Conservation (phyloP, 2,329 filamentous ascomycete species). For the Aspergillus proliferans region DNA sequence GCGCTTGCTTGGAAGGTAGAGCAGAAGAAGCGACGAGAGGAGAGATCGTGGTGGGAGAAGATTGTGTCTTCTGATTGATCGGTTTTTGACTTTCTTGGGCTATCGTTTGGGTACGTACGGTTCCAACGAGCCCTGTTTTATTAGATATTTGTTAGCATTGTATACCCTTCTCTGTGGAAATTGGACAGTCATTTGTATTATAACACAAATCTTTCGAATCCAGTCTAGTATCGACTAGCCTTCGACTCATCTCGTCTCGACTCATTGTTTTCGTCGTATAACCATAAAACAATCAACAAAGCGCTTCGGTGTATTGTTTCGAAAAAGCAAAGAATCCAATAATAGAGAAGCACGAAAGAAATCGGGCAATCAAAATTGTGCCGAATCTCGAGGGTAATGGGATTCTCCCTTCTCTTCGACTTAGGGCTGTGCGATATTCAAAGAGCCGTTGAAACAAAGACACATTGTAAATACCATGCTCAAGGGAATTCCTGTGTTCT, state of each 20-base stretch:
- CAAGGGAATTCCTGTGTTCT: background rate
- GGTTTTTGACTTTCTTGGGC: background rate
- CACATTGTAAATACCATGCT: background rate
- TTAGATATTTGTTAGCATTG: background rate
- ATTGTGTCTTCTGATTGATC: background rate
- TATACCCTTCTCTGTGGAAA: background rate
- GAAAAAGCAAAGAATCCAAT: no score
- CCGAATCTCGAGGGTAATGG: background rate
- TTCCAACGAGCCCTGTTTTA: background rate
- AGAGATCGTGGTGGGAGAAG: constrained; percentile 12
- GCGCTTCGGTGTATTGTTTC: no score
- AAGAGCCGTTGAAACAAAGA: background rate
- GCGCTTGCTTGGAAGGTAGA: constrained; percentile 8
- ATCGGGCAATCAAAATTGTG: no score
- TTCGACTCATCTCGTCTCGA: no score
- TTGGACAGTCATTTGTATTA: background rate
- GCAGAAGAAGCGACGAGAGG: constrained; percentile 9
- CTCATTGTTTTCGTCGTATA: no score
- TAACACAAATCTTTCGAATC: no score
- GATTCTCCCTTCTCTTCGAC: background rate
- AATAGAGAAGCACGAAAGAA: no score
- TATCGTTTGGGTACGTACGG: background rate
- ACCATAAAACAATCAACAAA: no score
- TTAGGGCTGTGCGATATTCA: background rate
- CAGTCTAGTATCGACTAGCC: no score